A percentile compares a stretch with the other conserved stretches of the same genome.
Evolutionary conservation across 352 stramenopile genomes (phyloP).

Genomic region (Phytophthora citricola): DNA sequence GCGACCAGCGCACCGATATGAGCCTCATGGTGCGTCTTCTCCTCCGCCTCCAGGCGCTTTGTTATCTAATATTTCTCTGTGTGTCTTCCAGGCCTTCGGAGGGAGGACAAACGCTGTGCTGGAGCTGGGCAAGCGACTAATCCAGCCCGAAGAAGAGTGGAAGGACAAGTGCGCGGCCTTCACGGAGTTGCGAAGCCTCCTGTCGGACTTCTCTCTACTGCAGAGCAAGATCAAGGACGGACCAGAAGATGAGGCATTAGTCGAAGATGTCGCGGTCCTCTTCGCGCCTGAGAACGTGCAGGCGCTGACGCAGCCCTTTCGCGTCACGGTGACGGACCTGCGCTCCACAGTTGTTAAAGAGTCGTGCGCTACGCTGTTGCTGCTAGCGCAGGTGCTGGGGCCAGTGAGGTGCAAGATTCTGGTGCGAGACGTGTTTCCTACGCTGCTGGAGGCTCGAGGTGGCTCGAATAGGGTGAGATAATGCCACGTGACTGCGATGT

Average conservation of each 20-base stretch:
- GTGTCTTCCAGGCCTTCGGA: constrained; percentile 44
- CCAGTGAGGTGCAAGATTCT: constrained; percentile 57
- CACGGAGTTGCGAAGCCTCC: constrained; percentile 44
- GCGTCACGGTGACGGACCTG: constrained; percentile 59
- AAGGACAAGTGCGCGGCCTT: constrained; percentile 65
- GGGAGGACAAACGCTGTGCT: constrained; percentile 56
- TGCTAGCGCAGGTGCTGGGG: constrained; percentile 44
- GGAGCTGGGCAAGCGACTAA: constrained; percentile 59
- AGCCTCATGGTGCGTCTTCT: constrained; percentile 55
- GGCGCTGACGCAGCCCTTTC: constrained; percentile 62
- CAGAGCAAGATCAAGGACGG: constrained; percentile 9
- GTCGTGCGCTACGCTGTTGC: constrained; percentile 57
- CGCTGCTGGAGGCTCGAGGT: constrained; percentile 60
- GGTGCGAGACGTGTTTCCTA: constrained; percentile 67
- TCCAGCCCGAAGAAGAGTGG: constrained; percentile 63
- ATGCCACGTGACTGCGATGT: not conserved
- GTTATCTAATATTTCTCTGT: constrained; percentile 1
- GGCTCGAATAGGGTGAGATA: constrained; percentile 58
- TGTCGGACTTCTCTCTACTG: constrained; percentile 28
- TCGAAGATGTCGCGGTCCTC: constrained; percentile 15
- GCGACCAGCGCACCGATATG: constrained; percentile 41
- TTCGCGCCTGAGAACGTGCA: constrained; percentile 63
- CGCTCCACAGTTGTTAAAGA: constrained; percentile 72
- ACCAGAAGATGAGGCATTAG: not conserved
- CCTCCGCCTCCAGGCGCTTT: not conserved